These are phyloP conservation scores for Tylopilus subfusipes DNA, from an alignment of 768 basidiomycete genomes.

Conservation along the genomic window DNA sequence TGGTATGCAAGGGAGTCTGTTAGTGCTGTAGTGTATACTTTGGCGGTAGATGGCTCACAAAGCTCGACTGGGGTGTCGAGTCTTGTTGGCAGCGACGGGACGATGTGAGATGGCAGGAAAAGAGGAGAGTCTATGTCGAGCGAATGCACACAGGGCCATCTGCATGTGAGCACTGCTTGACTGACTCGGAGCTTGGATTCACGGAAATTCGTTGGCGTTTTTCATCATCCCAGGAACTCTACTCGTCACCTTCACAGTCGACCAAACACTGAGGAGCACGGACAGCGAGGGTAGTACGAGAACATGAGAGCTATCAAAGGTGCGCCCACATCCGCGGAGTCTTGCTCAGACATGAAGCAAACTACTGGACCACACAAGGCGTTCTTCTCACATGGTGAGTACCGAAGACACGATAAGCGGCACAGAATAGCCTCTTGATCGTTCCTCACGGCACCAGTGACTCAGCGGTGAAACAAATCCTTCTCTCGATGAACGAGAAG, in stretches of 20 bases:
- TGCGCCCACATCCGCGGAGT: conserved; percentile 25
- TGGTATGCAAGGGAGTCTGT: no score
- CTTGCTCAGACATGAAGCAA: conserved; percentile 3
- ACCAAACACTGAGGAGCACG: not conserved
- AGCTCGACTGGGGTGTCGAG: conserved; percentile 8
- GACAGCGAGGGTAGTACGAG: not conserved
- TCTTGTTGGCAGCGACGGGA: conserved; percentile 5
- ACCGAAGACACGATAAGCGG: not conserved
- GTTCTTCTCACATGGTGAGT: conserved; percentile 65
- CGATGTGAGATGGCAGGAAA: conserved; percentile 3
- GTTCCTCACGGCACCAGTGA: conserved; percentile 48
- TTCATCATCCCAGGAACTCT: no score
- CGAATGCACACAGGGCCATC: conserved; percentile 2
- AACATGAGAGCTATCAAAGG: conserved; percentile 66
- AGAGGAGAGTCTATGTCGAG: not conserved
- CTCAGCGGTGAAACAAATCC: conserved; percentile 85
- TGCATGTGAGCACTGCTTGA: no score
- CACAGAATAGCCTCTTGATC: not conserved
- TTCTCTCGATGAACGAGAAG: conserved; percentile 78
- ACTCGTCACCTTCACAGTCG: not conserved
- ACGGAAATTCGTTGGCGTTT: no score
- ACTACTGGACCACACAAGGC: conserved; percentile 36
- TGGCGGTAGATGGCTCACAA: conserved; percentile 15
- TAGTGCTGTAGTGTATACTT: no score
- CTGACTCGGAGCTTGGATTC: no score